Evolutionary conservation across 2,329 filamentous ascomycete genomes (phyloP).

Genomic region (Diaporthe citriasiana): DNA sequence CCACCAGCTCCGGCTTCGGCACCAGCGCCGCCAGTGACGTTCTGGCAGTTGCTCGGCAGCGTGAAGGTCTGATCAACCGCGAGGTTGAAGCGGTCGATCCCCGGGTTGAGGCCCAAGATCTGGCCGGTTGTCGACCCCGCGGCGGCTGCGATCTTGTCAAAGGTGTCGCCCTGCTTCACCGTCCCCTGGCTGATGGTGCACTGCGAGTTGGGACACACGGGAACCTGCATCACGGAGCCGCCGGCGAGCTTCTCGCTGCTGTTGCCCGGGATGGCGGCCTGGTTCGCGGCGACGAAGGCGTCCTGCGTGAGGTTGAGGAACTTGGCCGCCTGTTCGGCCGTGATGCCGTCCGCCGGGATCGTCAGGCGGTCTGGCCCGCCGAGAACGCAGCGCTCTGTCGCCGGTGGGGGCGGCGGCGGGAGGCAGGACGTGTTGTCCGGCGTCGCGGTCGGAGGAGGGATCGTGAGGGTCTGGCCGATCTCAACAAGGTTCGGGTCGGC

Average conservation of each 20-base stretch:
- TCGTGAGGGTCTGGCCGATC: conserved; percentile 25
- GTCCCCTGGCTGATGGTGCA: conserved; percentile 34
- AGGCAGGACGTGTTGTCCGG: conserved; percentile 36
- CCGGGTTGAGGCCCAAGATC: conserved; percentile 32
- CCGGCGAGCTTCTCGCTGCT: conserved; percentile 26
- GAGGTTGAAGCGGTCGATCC: conserved; percentile 22
- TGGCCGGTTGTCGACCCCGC: conserved; percentile 33
- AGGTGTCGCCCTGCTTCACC: conserved; percentile 28
- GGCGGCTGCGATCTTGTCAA: conserved; percentile 19
- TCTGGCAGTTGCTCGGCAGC: conserved; percentile 35
- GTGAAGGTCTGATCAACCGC: conserved; percentile 34
- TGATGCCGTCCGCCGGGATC: conserved; percentile 16
- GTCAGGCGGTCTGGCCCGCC: conserved; percentile 32
- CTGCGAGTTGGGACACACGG: conserved; percentile 34
- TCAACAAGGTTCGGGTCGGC: conserved; percentile 23
- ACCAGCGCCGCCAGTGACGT: conserved; percentile 6
- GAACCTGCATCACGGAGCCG: conserved; percentile 13
- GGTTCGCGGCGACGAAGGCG: conserved; percentile 18
- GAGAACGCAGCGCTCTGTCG: conserved; percentile 21
- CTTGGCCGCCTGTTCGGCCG: conserved; percentile 25
- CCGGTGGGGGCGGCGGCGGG: conserved; percentile 9
- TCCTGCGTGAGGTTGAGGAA: conserved; percentile 38
- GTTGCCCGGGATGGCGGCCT: not conserved
- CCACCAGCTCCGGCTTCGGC: conserved; percentile 6
- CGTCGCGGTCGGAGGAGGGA: conserved; percentile 25